Conservation (phyloP, 306 rosid genomes). For the Ziziphus jujuba region DNA sequence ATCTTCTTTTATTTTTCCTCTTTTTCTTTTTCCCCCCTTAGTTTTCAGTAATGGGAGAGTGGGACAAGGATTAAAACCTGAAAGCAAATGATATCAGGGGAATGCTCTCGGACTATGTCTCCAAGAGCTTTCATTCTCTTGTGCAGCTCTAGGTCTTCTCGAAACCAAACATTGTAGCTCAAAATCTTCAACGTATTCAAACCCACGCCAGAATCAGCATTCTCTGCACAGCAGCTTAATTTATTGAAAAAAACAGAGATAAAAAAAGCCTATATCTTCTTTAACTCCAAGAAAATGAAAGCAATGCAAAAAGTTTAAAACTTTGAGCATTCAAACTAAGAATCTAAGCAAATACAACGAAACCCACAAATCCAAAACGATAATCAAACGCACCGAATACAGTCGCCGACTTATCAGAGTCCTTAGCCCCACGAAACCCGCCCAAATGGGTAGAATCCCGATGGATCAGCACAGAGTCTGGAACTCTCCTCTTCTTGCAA, state of each 20-base stretch:
- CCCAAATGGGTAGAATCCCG: constrained; percentile 22
- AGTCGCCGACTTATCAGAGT: constrained; percentile 26
- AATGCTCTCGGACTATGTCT: constrained; percentile 64
- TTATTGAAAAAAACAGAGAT: background rate
- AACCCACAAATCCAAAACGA: constrained; percentile 3
- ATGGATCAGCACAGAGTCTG: constrained; percentile 26
- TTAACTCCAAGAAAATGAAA: too few species aligned
- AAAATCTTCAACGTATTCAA: constrained; percentile 46
- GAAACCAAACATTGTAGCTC: constrained; percentile 85
- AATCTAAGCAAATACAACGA: constrained; percentile 16
- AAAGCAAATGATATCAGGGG: constrained; percentile 61
- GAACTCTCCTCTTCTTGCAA: constrained; percentile 53
- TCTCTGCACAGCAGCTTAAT: constrained; percentile 34
- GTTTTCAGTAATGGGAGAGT: background rate
- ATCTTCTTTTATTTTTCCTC: background rate
- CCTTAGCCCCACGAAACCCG: constrained; percentile 17
- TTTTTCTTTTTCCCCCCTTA: too few species aligned
- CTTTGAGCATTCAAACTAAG: background rate
- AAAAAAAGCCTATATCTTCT: too few species aligned
- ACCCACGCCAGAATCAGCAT: constrained; percentile 26
- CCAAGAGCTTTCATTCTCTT: constrained; percentile 84
- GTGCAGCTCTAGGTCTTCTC: constrained; percentile 71
- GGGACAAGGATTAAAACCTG: constrained; percentile 30
- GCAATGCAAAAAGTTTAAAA: background rate
- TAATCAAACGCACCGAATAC: constrained; percentile 35